Percentiles rank a stretch among this genome's conserved stretches.
Conservation (phyloP, 164 flowering plant species). For the Echeveria elegans region DNA sequence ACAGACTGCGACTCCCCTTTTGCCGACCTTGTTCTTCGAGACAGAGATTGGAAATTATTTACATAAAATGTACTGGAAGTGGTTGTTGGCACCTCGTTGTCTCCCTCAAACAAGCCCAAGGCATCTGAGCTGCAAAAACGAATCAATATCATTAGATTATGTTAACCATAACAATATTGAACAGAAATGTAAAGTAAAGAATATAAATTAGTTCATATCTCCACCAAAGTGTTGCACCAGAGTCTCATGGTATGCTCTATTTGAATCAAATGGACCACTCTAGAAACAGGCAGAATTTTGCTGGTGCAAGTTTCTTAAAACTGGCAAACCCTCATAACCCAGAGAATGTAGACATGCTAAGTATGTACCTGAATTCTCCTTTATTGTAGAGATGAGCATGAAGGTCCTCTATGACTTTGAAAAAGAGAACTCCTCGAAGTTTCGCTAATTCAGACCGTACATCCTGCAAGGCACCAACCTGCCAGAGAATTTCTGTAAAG, state of each 20-base stretch:
- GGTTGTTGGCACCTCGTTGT: constrained; percentile 72
- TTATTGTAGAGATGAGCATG: constrained; percentile 90
- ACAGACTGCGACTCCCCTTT: too few species aligned
- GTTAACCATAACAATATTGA: constrained; percentile 3
- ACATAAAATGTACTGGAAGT: constrained; percentile 41
- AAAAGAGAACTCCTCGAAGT: constrained; percentile 79
- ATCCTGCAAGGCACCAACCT: constrained; percentile 99
- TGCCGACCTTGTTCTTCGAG: constrained; percentile 89
- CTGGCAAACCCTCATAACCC: neutral
- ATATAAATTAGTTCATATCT: neutral
- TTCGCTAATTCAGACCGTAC: constrained; percentile 85
- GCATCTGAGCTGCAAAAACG: constrained; percentile 59
- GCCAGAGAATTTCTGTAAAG: constrained; percentile 8
- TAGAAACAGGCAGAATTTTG: neutral
- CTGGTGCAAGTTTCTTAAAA: neutral
- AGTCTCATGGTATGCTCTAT: neutral
- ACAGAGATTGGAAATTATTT: constrained; percentile 56
- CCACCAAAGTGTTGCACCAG: neutral
- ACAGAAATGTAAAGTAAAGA: neutral
- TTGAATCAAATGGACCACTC: neutral
- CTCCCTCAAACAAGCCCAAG: constrained; percentile 48
- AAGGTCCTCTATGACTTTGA: constrained; percentile 85
- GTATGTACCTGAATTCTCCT: constrained; percentile 85
- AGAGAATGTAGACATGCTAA: neutral
- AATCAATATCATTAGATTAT: constrained; percentile 9